Base-by-base conservation (phyloP, 768 basidiomycete species). In the Hericium alpestre region DNA sequence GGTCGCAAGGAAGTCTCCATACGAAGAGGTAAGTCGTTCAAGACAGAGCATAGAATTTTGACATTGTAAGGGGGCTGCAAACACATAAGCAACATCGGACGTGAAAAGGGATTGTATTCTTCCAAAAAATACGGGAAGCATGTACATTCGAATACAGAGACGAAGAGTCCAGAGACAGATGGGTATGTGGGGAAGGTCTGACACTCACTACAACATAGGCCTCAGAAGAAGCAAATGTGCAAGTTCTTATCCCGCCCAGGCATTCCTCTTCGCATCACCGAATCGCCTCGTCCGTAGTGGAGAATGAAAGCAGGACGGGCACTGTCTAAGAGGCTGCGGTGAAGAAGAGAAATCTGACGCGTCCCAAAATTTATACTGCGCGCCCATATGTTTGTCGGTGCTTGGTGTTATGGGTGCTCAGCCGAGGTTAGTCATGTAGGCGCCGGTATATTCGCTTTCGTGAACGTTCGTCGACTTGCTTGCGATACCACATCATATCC, bases 321-420 rank as follows among this genome's bases (percentile, higher is more conserved):
- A 86, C 83, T 86, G 83, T 86, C 84, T 84, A 79, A 66, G 68
- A 77, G 80, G 82, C 70, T 75, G 83, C 83, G 79, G 73, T 68
- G 58, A 47, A 58, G 51, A 56, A 53, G 39, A 48, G 8, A 37
- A 25, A 2, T 4, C n/a, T n/a, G 13, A 38, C 18, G 20, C 48
- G 23, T 39, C 18, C 49, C 40, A 25, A 15, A 12, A 25, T 25
- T 51, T 50, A 49, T 48, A 50, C 12, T 10, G 15, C 12, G 22
- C 13, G 13, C 32, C 1, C 40, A 56, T n/a, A 15, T 63, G 18
- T 63, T 63, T 63, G 56, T 23, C 22, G 7, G 16, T 63, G 55
- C 57, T 60, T 43, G 40, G 38, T 20, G 38, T 13, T 20, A 37
- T 15, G 16, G 49, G 49, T 37, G 20, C 15, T 46, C 43, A 20